Base-by-base conservation (phyloP, 2,329 filamentous ascomycete genomes). In the Nannizzia gypsea region DNA sequence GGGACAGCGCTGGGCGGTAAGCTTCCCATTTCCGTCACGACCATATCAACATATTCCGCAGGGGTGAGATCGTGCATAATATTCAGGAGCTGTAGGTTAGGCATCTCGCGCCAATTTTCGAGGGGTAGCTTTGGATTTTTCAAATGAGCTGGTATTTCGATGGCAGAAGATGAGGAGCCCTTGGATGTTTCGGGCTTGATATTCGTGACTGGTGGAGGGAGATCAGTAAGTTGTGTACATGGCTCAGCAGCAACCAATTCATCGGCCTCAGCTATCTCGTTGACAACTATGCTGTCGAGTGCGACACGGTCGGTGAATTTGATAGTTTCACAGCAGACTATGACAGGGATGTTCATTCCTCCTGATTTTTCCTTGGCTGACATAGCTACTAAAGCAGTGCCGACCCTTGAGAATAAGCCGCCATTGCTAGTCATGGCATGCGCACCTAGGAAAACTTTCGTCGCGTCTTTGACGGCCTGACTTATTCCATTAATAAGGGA, bases 351-450 rank as follows among this genome's bases (percentile, higher is more conserved):
- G 61, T 87, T 85, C 20, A 84, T 79, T 3, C 74, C 74, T 38
- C 74, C 73, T 13, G 70, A 69, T 38, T 72, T 73, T 60, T 88
- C 83, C 57, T 86, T 83, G 4, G 91, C 92, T 46, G 87, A 84
- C 78, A 93, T 87, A 17, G 92, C 91, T 8, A 97, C 82, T 61
- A 93, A 83, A 24, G 89, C 89, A 2, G 91, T 96, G 62, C 93
- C 93, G 8, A 90, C 84, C 20, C 90, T 84, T 3, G 88, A 92
- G 73, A 95, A 95, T 66, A 99, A 81, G 36, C 89, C 83, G 6
- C 93, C 93, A 73, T 97, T 97, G 66, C 89, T 91, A 76, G 96
- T 93, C 84, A 99, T 93, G 42, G 90, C 89, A 71, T 96, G 91
- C 3, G 91, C 90, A 11, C 90, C 91, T 1, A 99, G 79, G 57